A percentile compares a stretch with the other conserved stretches of the same genome.
These are phyloP conservation scores for Pyrenochaeta sp. DNA, from an alignment of 2,329 filamentous ascomycete genomes.

Conservation along the genomic window DNA sequence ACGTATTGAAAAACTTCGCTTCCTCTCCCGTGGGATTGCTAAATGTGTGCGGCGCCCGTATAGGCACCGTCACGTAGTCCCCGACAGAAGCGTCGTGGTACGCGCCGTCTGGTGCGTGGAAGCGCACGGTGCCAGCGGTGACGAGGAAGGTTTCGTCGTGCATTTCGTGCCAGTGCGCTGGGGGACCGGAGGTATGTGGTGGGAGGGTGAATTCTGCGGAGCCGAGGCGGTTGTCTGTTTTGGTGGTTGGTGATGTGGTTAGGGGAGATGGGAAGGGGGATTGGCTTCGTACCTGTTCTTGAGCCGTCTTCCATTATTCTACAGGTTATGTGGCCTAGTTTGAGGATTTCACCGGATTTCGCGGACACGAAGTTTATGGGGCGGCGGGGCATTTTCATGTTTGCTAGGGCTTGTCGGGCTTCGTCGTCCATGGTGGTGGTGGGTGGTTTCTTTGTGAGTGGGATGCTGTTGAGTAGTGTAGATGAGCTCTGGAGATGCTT, in stretches of 20 bases:
- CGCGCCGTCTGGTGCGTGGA: constrained; percentile 57
- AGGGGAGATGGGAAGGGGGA: no score
- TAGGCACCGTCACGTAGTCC: constrained; percentile 65
- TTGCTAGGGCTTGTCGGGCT: constrained; percentile 42
- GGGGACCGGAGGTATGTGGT: constrained; percentile 57
- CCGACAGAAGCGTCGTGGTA: constrained; percentile 60
- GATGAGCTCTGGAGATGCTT: background rate
- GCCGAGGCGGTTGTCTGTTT: constrained; percentile 59
- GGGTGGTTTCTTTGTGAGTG: background rate
- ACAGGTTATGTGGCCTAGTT: constrained; percentile 60
- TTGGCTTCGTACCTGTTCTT: constrained; percentile 50
- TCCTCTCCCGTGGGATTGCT: constrained; percentile 63
- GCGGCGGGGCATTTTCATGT: constrained; percentile 51
- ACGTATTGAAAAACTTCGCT: constrained; percentile 65
- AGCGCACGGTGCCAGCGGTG: constrained; percentile 61
- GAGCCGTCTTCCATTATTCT: constrained; percentile 62
- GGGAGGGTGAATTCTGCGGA: constrained; percentile 60
- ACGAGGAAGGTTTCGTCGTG: constrained; percentile 65
- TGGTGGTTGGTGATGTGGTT: background rate
- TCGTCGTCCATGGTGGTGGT: constrained; percentile 45
- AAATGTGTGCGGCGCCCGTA: constrained; percentile 65
- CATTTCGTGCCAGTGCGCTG: constrained; percentile 65
- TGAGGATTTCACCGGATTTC: constrained; percentile 58
- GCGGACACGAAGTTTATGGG: constrained; percentile 60
- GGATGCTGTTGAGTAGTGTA: background rate